phyloP scores from a whole-genome alignment of 495 filamentous ascomycete species.

The Aspergillus sclerotiicarbonarius region DNA sequence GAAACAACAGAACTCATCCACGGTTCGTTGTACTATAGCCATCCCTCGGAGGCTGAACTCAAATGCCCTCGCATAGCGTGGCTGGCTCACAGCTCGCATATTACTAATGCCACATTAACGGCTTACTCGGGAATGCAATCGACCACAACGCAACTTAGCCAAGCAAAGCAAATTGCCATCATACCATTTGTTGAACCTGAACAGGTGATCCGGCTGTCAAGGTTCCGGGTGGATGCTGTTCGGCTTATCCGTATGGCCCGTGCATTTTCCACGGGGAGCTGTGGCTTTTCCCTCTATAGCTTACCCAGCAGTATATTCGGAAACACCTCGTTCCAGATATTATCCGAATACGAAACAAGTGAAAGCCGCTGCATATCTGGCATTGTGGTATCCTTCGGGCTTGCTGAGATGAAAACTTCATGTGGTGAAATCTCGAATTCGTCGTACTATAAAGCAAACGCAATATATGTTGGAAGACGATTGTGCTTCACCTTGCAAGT shows the following conservation, averaged over 20 bases:
- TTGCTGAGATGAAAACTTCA: background rate
- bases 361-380: too few relatives aligned
- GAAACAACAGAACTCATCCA: too few relatives aligned
- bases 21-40: too few relatives aligned
- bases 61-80: background rate
- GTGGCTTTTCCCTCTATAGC: background rate
- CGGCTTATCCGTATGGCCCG: conserved; percentile 6
- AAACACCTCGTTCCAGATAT: background rate
- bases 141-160: background rate
- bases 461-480: too few relatives aligned
- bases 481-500: too few relatives aligned
- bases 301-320: too few relatives aligned
- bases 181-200: conserved; percentile 3
- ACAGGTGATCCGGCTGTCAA: conserved; percentile 20
- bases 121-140: background rate
- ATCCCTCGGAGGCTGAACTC: background rate
- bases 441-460: too few relatives aligned
- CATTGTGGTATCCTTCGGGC: too few relatives aligned
- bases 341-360: too few relatives aligned
- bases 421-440: too few relatives aligned
- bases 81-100: background rate
- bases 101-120: background rate
- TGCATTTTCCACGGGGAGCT: conserved; percentile 3
- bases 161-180: background rate
- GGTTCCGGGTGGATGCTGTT: conserved; percentile 8